Evolutionary conservation across 768 basidiomycete species (phyloP).

Genomic region (Sporobolomyces pararoseus): DNA sequence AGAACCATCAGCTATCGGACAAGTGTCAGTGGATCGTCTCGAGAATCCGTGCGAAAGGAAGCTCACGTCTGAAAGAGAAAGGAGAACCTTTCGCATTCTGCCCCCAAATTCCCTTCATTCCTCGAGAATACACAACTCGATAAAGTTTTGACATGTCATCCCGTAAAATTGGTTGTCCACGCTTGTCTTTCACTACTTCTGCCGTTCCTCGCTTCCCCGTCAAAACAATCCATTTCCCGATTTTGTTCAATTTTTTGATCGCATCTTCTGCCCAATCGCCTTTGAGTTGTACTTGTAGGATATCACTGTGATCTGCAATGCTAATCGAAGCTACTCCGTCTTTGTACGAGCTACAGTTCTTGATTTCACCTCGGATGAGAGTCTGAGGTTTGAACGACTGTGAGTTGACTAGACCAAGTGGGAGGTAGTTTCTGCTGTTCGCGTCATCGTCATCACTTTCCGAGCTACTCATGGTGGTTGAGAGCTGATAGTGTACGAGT

Average conservation of each 20-base stretch:
- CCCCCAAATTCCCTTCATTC: background rate
- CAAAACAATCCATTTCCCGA: background rate
- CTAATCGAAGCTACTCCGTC: background rate
- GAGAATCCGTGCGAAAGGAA: background rate
- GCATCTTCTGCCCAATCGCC: constrained; percentile 9
- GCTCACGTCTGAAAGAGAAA: background rate
- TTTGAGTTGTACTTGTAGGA: background rate
- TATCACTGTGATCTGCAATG: background rate
- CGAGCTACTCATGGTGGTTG: background rate
- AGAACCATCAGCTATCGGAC: too few relatives aligned
- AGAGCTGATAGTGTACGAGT: too few relatives aligned
- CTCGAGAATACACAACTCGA: background rate
- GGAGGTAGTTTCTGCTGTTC: background rate
- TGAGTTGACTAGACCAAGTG: background rate
- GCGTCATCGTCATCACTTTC: background rate
- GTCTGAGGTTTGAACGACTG: background rate
- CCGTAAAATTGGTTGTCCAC: background rate
- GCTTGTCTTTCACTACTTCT: background rate
- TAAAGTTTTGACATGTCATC: background rate
- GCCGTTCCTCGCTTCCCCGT: background rate
- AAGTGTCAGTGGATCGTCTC: background rate
- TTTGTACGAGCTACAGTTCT: background rate
- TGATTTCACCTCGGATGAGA: background rate
- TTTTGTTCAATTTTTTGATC: background rate
- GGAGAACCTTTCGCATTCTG: background rate